These are phyloP conservation scores for Pythium apleroticum DNA, from an alignment of 352 stramenopile genomes.

Conservation along the genomic window DNA sequence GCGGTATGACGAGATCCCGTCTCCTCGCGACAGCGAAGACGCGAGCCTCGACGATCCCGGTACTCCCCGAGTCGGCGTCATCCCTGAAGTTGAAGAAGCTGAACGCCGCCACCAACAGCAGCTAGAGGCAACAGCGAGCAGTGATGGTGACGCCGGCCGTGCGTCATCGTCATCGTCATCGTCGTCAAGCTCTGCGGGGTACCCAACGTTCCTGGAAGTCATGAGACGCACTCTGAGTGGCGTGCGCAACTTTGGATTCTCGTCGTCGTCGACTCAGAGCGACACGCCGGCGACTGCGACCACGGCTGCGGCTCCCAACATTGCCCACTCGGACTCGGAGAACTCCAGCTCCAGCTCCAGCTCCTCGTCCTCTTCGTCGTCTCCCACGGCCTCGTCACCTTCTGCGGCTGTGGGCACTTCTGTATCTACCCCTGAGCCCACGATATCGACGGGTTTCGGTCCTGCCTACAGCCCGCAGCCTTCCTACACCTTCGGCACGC, in stretches of 20 bases:
- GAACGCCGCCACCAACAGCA: constrained; percentile 12
- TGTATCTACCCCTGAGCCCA: background rate
- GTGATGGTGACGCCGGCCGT: constrained; percentile 11
- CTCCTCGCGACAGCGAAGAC: constrained; percentile 13
- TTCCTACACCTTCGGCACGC: background rate
- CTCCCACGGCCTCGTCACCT: background rate
- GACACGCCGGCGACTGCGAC: constrained; percentile 9
- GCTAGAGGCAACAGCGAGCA: background rate
- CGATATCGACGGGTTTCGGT: background rate
- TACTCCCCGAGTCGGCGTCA: constrained; percentile 36
- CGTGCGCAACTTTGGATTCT: constrained; percentile 42
- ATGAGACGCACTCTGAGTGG: constrained; percentile 45
- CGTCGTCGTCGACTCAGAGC: constrained; percentile 26
- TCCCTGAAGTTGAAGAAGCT: constrained; percentile 69
- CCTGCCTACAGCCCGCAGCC: background rate
- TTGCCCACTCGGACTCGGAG: constrained; percentile 11
- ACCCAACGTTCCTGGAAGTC: constrained; percentile 47
- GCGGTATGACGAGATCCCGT: constrained; percentile 20
- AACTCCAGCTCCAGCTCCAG: constrained; percentile 24
- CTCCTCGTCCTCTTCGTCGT: constrained; percentile 35
- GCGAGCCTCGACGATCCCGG: background rate
- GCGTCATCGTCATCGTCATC: constrained; percentile 23
- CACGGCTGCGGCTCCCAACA: background rate
- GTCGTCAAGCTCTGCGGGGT: constrained; percentile 26
- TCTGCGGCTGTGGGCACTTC: background rate